Conservation (phyloP, 1,139 yeast genomes). For the Kodamaea ohmeri region DNA sequence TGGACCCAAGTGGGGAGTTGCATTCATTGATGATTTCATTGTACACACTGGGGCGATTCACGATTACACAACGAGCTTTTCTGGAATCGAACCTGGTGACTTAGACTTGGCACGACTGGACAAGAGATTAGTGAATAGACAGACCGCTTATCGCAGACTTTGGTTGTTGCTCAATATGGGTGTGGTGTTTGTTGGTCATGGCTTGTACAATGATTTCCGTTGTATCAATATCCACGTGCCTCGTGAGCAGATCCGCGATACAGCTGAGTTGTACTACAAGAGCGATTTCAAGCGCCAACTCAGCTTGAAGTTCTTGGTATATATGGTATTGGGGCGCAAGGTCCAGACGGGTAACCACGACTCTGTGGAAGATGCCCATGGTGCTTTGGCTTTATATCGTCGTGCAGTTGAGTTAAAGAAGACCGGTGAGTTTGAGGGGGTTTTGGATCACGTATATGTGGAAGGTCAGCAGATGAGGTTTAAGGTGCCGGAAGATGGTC, state of each 20-base stretch:
- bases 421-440: slow-evolving; percentile 57
- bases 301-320: slow-evolving; percentile 86
- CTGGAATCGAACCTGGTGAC: slow-evolving; percentile 93
- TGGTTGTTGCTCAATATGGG: slow-evolving; percentile 90
- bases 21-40: slow-evolving; percentile 93
- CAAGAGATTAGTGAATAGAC: slow-evolving; percentile 73
- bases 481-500: slow-evolving; percentile 33
- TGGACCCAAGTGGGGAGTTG: slow-evolving; percentile 63
- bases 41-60: slow-evolving; percentile 68
- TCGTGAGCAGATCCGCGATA: slow-evolving; percentile 78
- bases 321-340: slow-evolving; percentile 65
- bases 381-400: slow-evolving; percentile 77
- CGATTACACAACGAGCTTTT: slow-evolving; percentile 84
- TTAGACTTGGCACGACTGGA: slow-evolving; percentile 67
- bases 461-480: slow-evolving; percentile 62
- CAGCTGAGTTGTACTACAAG: slow-evolving; percentile 74
- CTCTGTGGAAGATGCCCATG: slow-evolving; percentile 91
- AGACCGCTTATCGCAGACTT: slow-evolving; percentile 80
- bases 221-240: slow-evolving; percentile 93
- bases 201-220: slow-evolving; percentile 85
- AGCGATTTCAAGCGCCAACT: slow-evolving; percentile 70
- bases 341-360: slow-evolving; percentile 96
- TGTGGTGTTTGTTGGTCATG: slow-evolving; percentile 94
- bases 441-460: slow-evolving; percentile 63
- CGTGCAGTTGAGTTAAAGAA: slow-evolving; percentile 62